Percentiles rank a stretch among this genome's conserved stretches.
phyloP scores from a whole-genome alignment of 1,284 basidiomycete genomes.

The Meira nashicola region DNA sequence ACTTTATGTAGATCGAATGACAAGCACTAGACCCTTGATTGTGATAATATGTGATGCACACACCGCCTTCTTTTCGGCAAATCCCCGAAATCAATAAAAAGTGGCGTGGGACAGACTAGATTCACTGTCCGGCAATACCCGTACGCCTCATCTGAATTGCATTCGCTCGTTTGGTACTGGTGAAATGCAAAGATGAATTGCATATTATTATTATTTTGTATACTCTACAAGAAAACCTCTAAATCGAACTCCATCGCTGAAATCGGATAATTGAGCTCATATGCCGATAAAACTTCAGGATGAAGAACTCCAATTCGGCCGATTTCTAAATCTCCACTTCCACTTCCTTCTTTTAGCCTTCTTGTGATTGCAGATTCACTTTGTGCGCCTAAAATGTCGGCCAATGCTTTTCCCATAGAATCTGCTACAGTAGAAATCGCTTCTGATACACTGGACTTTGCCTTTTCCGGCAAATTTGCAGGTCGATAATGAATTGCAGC shows the following conservation, averaged over 20 bases:
- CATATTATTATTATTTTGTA: too few species aligned
- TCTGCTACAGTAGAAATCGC: not conserved
- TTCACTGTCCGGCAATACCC: too few species aligned
- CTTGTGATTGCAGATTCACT: not conserved
- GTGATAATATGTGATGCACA: too few species aligned
- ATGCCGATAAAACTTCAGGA: conserved; percentile 41
- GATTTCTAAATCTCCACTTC: conserved; percentile 16
- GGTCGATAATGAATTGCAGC: conserved; percentile 82
- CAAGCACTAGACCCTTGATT: too few species aligned
- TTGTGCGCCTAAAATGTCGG: conserved; percentile 2
- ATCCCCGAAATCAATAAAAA: too few species aligned
- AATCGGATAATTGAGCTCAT: conserved; percentile 75
- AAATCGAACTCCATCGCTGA: conserved; percentile 89
- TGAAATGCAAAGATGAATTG: too few species aligned
- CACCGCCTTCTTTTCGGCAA: too few species aligned
- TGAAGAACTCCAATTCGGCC: conserved; percentile 44
- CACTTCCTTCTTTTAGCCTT: not conserved
- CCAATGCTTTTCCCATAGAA: conserved; percentile 6
- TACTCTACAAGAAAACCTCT: conserved; percentile 75
- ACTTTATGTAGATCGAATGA: too few species aligned
- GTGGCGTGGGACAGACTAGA: too few species aligned
- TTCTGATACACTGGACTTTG: not conserved
- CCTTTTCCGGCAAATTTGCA: conserved; percentile 35
- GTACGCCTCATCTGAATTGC: too few species aligned
- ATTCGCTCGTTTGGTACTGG: too few species aligned